Evolutionary conservation across 352 stramenopile genomes (phyloP).

Genomic region (Globisporangium rhizosaccharum): DNA sequence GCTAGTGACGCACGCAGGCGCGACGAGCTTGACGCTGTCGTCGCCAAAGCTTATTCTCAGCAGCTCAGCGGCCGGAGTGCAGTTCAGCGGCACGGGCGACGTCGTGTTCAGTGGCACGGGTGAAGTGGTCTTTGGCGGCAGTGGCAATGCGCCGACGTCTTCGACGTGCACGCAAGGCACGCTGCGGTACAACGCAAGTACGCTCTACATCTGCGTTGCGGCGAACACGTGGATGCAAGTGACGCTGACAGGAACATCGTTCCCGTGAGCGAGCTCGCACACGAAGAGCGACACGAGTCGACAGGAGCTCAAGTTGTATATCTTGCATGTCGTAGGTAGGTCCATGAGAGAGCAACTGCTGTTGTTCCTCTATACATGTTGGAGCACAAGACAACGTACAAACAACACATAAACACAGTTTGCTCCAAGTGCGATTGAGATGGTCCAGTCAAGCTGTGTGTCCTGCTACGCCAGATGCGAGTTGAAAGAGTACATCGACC

Average conservation of each 20-base stretch:
- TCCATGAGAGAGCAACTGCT: not conserved
- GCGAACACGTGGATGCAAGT: constrained; percentile 14
- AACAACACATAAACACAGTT: not conserved
- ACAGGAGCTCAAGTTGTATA: not conserved
- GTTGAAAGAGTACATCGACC: too few relatives aligned
- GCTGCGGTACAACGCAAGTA: constrained; percentile 22
- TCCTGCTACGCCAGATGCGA: too few relatives aligned
- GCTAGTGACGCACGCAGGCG: constrained; percentile 25
- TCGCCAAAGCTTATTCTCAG: constrained; percentile 32
- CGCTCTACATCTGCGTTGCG: constrained; percentile 31
- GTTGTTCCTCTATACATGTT: not conserved
- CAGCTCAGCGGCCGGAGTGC: not conserved
- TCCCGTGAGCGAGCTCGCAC: not conserved
- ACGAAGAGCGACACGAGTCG: not conserved
- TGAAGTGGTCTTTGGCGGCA: constrained; percentile 9
- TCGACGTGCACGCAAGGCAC: constrained; percentile 21
- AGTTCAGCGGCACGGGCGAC: not conserved
- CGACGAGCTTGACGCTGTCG: constrained; percentile 29
- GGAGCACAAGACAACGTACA: not conserved
- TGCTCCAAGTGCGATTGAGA: not conserved
- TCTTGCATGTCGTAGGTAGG: constrained; percentile 1
- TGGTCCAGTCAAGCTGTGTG: too few relatives aligned
- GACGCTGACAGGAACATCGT: not conserved
- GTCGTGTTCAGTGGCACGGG: constrained; percentile 13
- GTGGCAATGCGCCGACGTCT: constrained; percentile 11